These are phyloP conservation scores for Penicillium sp. DNA, from an alignment of 2,329 filamentous ascomycete species.

Conservation along the genomic window DNA sequence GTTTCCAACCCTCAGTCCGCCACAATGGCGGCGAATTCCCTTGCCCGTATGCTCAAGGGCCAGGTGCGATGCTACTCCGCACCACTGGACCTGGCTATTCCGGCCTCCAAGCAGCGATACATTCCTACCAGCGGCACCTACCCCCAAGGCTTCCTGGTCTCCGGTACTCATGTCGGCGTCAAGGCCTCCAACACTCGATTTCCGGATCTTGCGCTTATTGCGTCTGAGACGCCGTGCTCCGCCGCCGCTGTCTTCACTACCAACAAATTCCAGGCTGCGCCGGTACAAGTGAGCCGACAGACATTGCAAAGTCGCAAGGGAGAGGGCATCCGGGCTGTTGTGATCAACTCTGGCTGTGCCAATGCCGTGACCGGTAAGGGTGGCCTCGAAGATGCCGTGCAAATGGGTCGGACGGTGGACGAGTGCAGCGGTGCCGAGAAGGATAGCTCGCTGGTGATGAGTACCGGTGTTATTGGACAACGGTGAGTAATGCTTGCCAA, in stretches of 20 bases:
- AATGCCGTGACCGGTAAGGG: constrained; percentile 94
- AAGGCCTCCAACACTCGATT: constrained; percentile 90
- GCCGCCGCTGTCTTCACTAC: constrained; percentile 94
- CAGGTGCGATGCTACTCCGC: constrained; percentile 47
- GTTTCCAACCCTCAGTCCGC: constrained; percentile 27
- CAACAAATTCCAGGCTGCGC: constrained; percentile 96
- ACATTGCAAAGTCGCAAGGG: constrained; percentile 67
- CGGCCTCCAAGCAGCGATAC: constrained; percentile 83
- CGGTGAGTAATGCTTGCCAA: constrained; percentile 50
- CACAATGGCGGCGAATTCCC: constrained; percentile 32
- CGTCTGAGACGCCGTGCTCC: constrained; percentile 80
- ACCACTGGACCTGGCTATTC: constrained; percentile 55
- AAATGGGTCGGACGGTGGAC: constrained; percentile 80
- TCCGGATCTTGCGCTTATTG: constrained; percentile 84
- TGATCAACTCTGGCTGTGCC: constrained; percentile 94
- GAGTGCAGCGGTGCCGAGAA: constrained; percentile 55
- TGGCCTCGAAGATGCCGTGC: constrained; percentile 80
- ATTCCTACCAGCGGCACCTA: constrained; percentile 82
- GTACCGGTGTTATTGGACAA: constrained; percentile 95
- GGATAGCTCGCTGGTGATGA: constrained; percentile 86
- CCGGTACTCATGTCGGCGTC: constrained; percentile 86
- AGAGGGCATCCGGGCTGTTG: constrained; percentile 68
- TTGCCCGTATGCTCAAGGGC: constrained; percentile 37
- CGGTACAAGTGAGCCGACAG: constrained; percentile 78
- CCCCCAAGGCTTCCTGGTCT: constrained; percentile 82